A percentile compares a stretch with the other conserved stretches of the same genome.
Evolutionary conservation across 106 monocot genomes (phyloP).

Genomic region (Hemerocallis citrina): DNA sequence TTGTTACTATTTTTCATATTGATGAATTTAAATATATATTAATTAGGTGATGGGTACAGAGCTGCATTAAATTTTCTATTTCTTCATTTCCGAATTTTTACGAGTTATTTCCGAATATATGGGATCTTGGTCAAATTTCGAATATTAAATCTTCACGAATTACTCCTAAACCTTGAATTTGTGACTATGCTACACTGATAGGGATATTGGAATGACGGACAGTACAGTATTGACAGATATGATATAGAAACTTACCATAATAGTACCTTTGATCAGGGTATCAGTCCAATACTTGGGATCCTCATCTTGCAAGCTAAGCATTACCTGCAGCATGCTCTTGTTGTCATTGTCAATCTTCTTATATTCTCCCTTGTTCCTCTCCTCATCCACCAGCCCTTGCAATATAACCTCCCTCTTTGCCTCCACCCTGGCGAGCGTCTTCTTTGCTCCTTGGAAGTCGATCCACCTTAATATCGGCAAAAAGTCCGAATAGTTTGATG

Average conservation of each 20-base stretch:
- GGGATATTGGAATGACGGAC: too few relatives aligned
- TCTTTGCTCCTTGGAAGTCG: constrained; percentile 14
- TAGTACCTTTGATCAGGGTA: constrained; percentile 19
- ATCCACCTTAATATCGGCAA: constrained; percentile 23
- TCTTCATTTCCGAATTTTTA: too few relatives aligned
- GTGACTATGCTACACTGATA: too few relatives aligned
- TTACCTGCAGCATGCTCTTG: constrained; percentile 11
- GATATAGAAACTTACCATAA: constrained; percentile 23
- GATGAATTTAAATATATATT: too few relatives aligned
- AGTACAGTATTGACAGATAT: background rate
- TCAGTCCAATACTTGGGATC: constrained; percentile 29
- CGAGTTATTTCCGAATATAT: too few relatives aligned
- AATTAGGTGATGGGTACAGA: too few relatives aligned
- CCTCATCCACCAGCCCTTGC: constrained; percentile 23
- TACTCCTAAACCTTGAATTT: too few relatives aligned
- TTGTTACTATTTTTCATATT: too few relatives aligned
- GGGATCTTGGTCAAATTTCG: too few relatives aligned
- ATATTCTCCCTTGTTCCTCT: background rate
- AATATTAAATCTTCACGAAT: too few relatives aligned
- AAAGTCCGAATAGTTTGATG: constrained; percentile 26
- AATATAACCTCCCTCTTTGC: constrained; percentile 19
- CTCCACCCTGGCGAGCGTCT: constrained; percentile 7
- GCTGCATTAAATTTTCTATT: too few relatives aligned
- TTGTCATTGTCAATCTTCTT: background rate
- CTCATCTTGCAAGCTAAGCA: constrained; percentile 26